Evolutionary conservation across 192 early-diverging fungal species (phyloP), one percentile per base, ranked within the genome.

Genomic region (Coemansia sp.): DNA sequence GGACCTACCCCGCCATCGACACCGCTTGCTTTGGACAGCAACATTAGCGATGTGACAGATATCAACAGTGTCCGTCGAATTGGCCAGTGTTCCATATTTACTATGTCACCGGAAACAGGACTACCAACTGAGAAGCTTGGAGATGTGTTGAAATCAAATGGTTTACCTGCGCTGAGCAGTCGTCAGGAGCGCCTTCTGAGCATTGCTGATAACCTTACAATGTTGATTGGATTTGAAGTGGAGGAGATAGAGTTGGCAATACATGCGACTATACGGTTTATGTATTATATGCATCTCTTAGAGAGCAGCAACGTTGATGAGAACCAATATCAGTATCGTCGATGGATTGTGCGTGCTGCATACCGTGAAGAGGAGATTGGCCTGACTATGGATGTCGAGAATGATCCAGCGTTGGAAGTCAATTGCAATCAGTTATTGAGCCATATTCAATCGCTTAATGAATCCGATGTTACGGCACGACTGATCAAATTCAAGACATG

Each of bases 291-390:
- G 58, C 52, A 62, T 34, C 10, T 72, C 18, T 21, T 78, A 3
- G 63, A 63, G 48, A 31, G 21, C 38, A 54, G 52, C 7, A 54
- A 28, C 25, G 12, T 7, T 6, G 49, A n/a, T 7, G 61, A 66
- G 2, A 18, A 19, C 21, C 57, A 59, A 56, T 61, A 62, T 21
- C 57, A 68, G 54, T 59, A 54, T 32, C 54, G 66, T 2, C 31
- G 75, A 55, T 78, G 75, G 75, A 54, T 50, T 3, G 63, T 78
- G 44, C 69, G 75, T 7, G 51, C 75, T 25, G 67, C 67, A 34
- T 78, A 78, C 59, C 66, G 75, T 44, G 75, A 78, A 51, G 75
- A 78, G 21, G 66, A 68, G 9, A 30, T 56, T 9, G 66, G 75
- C 2, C 49, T 72, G 12, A 31, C 62, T 2, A 23, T 73, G 48